phyloP scores from a whole-genome alignment of 768 basidiomycete genomes.

The Leccinum incarnatum region DNA sequence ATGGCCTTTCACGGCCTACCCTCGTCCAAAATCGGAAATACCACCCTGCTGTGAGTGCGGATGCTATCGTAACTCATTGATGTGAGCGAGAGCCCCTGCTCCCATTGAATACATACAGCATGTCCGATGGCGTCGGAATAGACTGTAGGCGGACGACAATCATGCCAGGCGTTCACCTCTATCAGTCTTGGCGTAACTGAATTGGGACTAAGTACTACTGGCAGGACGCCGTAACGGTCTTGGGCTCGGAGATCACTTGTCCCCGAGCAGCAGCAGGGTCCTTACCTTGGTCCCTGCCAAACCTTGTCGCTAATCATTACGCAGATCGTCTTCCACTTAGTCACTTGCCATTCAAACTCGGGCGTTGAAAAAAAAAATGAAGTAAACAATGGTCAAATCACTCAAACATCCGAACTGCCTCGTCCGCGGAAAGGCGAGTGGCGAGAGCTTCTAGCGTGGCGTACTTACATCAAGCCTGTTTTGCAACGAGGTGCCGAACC shows the following conservation, averaged over 20 bases:
- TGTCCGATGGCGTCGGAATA: constrained; percentile 11
- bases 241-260: background rate
- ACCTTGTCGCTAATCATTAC: background rate
- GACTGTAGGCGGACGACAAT: background rate
- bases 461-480: background rate
- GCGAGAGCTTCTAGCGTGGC: background rate
- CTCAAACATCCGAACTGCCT: background rate
- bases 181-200: background rate
- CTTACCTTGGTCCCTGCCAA: background rate
- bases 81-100: background rate
- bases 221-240: background rate
- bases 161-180: constrained; percentile 6
- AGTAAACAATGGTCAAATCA: background rate
- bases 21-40: background rate
- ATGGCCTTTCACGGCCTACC: background rate
- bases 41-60: background rate
- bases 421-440: background rate
- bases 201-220: background rate
- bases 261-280: background rate
- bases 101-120: background rate
- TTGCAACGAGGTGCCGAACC: background rate
- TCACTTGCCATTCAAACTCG: background rate
- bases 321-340: background rate
- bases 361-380: background rate
- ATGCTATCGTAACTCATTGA: background rate